Evolutionary conservation across 2,329 filamentous ascomycete species (phyloP).

Genomic region (Cladorrhinum sp.): DNA sequence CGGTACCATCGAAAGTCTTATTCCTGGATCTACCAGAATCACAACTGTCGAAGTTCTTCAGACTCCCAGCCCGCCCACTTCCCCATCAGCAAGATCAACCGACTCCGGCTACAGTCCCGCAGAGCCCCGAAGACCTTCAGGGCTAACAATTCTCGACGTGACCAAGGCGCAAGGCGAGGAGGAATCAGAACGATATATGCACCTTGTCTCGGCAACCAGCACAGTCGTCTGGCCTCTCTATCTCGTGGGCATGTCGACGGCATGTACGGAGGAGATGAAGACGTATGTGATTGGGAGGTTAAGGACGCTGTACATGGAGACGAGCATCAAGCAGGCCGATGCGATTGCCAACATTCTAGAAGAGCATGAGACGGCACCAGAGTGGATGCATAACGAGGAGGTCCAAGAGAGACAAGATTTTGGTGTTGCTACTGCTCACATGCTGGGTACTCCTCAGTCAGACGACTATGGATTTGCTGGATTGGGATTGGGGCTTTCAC

Average conservation of each 20-base stretch:
- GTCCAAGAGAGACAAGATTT: neutral
- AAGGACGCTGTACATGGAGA: conserved; percentile 44
- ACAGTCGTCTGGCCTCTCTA: conserved; percentile 51
- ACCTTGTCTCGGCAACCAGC: conserved; percentile 47
- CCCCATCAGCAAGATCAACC: conserved; percentile 24
- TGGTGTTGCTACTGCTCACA: neutral
- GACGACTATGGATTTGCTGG: conserved; percentile 2
- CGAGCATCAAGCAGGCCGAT: conserved; percentile 44
- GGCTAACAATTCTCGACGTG: conserved; percentile 41
- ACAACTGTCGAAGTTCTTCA: conserved; percentile 32
- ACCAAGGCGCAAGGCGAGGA: conserved; percentile 35
- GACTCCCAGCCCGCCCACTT: conserved; percentile 31
- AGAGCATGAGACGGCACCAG: conserved; percentile 30
- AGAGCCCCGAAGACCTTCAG: conserved; percentile 20
- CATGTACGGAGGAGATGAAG: conserved; percentile 40
- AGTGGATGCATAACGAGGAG: conserved; percentile 6
- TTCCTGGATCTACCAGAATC: conserved; percentile 24
- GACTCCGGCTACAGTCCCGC: conserved; percentile 20
- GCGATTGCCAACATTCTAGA: conserved; percentile 42
- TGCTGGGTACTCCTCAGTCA: neutral
- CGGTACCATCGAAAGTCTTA: conserved; percentile 29
- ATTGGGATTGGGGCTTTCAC: conserved; percentile 10
- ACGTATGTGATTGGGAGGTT: conserved; percentile 46
- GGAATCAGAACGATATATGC: conserved; percentile 46
- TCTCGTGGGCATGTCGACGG: conserved; percentile 46